Base-by-base conservation (phyloP, 73 alveolate genomes). In the Paramecium tetraurelia region DNA sequence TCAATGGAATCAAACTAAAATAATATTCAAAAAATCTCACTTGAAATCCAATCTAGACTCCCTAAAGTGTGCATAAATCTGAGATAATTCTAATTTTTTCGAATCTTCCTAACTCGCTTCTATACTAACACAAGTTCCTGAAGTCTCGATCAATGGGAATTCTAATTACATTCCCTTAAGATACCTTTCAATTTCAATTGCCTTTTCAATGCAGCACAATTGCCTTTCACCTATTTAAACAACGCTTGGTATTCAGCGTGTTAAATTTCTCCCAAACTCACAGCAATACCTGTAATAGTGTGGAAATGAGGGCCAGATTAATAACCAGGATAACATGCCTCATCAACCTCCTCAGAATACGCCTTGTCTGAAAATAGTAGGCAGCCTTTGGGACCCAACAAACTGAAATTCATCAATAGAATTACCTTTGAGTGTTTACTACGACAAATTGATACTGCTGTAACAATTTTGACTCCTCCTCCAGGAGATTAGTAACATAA, bases 241-340 rank as follows among this genome's bases (percentile, higher is more conserved):
- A 63, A 63, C 2, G 50, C 0, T 31, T 27, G 5, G 27, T 31
- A 63, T 33, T 63, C 84, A 0, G 8, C 10, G 11, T 63, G 12
- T 27, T 27, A 27, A 7, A 94, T 98, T 92, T 97, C 96, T 69
- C 93, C 93, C 50, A 98, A 85, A 83, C 95, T 93, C 40, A 93
- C 94, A 7, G 99, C 98, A 5, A 98, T 59, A 1, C 97, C 99
- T 46, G 99, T 98, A 44, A 98, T 96, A 21, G 98, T 85, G 83
- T 97, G 96, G 75, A 95, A 97, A 92, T 98, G 99, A 36, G 99
- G 99, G 6, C 99, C 99, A n/a, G 99, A 99, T 76, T 98, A 95
- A 76, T 95, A 95, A 27, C 93, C 96, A 14, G 99, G 99, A 93
- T 96, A 98, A 22, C 97, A 99, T 4, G 99, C 98, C 93, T 90